Conservation (phyloP, 108 stramenopile species). For the Epithemia pelagica region DNA sequence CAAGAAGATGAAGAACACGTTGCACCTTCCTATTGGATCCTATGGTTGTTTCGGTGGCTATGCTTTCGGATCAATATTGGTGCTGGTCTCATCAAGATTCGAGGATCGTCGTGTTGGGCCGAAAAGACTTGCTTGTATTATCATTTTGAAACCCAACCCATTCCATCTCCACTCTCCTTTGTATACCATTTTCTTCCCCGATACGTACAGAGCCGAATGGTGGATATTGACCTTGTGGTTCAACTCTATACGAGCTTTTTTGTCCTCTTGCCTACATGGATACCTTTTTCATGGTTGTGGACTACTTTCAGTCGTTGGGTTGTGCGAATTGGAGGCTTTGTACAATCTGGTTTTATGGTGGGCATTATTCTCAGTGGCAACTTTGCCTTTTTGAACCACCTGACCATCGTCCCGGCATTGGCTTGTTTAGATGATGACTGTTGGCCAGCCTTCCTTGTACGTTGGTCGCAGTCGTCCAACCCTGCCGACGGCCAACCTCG, state of each 20-base stretch:
- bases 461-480: background rate
- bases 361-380: slow-evolving; percentile 71
- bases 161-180: slow-evolving; percentile 62
- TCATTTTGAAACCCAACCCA: slow-evolving; percentile 81
- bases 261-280: slow-evolving; percentile 27
- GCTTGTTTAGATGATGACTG: slow-evolving; percentile 67
- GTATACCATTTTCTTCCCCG: slow-evolving; percentile 61
- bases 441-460: slow-evolving; percentile 29
- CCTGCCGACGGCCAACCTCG: background rate
- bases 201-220: slow-evolving; percentile 30
- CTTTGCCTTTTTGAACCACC: slow-evolving; percentile 72
- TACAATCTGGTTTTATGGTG: slow-evolving; percentile 57
- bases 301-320: background rate
- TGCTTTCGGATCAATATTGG: slow-evolving; percentile 71
- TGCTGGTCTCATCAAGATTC: slow-evolving; percentile 81
- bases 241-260: slow-evolving; percentile 69
- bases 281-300: slow-evolving; percentile 14
- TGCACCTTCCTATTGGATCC: slow-evolving; percentile 34
- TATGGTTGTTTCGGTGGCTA: slow-evolving; percentile 80
- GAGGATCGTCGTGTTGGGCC: slow-evolving; percentile 70
- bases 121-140: slow-evolving; percentile 65
- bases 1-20: slow-evolving; percentile 6
- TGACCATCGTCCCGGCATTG: slow-evolving; percentile 71
- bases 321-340: slow-evolving; percentile 41
- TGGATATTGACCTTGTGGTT: slow-evolving; percentile 65